Evolutionary conservation across 1,139 yeast species (phyloP), one percentile per base, ranked within the genome.

Genomic region (Protomyces lactucae-debilis): DNA sequence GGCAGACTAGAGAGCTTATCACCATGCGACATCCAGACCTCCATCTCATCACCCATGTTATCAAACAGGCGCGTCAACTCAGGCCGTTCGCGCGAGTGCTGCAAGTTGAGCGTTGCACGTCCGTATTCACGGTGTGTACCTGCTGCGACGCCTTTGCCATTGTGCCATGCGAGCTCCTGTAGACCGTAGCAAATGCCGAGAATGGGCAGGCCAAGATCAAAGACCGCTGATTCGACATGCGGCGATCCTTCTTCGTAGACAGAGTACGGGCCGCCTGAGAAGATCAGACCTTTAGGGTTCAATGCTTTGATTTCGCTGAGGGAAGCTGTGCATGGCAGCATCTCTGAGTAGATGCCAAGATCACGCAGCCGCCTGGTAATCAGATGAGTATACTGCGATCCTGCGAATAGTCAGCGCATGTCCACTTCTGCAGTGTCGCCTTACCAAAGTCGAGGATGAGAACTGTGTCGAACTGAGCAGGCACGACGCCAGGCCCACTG

Each of bases 91-190:
- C 18, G 37, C 18, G 45, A 32, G 46, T 54, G 56, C 23, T 77
- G 68, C 64, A 91, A 95, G 71, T 85, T 82, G 76, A 93, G 82
- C 67, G 89, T 85, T 68, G 99, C 97, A 64, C 96, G 97, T 68
- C 99, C 99, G 76, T 93, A 93, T 80, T 93, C 99, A 78, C 99
- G 87, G 83, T 93, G 92, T 72, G 90, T 96, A 76, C 97, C 97
- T 77, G 97, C 87, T 66, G 89, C 90, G 68, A 93, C 99, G 72
- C 95, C 93, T 75, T 88, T 88, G 75, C 97, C 96, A 77, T 89
- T 90, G 10, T 59, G 63, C 98, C 98, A 93, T 64, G 99, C 99
- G 72, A 93, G 81, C 79, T 95, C 99, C 81, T 93, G 99, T 93
- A 93, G 88, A 78, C 99, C 99, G 78, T 93, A 93, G 80, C 99